Evolutionary conservation across 768 basidiomycete species (phyloP).

Genomic region (Mycena polygramma): DNA sequence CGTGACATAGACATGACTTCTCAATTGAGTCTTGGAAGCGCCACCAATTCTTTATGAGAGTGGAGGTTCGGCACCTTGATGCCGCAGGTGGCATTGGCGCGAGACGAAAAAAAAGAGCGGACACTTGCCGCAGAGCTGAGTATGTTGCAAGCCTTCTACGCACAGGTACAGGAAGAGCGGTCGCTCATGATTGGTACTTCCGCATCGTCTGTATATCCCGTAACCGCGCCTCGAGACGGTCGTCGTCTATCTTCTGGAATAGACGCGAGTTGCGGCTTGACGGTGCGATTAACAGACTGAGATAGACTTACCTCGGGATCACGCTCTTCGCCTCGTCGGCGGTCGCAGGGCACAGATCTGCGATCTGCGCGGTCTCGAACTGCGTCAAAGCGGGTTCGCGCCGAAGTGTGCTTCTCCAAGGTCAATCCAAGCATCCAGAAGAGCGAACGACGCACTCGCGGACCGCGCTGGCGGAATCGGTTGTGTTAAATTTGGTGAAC

Average conservation of each 20-base stretch:
- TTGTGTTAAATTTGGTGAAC: constrained; percentile 91
- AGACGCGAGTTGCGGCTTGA: background rate
- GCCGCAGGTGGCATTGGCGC: no score
- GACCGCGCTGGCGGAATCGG: constrained; percentile 86
- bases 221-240: constrained; percentile 82
- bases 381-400: constrained; percentile 86
- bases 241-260: constrained; percentile 81
- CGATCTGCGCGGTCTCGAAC: constrained; percentile 94
- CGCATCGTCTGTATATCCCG: constrained; percentile 93
- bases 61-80: no score
- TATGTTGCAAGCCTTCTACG: constrained; percentile 21
- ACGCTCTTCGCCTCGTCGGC: constrained; percentile 94
- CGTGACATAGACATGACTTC: no score
- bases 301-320: constrained; percentile 81
- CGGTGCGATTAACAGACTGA: background rate
- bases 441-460: constrained; percentile 75
- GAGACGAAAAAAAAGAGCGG: no score
- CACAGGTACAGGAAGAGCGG: constrained; percentile 11
- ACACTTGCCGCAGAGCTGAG: constrained; percentile 7
- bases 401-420: constrained; percentile 71
- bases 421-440: constrained; percentile 7
- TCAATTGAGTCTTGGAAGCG: no score
- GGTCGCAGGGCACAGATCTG: constrained; percentile 89
- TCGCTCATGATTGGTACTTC: constrained; percentile 82
- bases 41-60: no score